Base-by-base conservation (phyloP, 2,329 filamentous ascomycete species). In the Fusarium pseudograminearum region DNA sequence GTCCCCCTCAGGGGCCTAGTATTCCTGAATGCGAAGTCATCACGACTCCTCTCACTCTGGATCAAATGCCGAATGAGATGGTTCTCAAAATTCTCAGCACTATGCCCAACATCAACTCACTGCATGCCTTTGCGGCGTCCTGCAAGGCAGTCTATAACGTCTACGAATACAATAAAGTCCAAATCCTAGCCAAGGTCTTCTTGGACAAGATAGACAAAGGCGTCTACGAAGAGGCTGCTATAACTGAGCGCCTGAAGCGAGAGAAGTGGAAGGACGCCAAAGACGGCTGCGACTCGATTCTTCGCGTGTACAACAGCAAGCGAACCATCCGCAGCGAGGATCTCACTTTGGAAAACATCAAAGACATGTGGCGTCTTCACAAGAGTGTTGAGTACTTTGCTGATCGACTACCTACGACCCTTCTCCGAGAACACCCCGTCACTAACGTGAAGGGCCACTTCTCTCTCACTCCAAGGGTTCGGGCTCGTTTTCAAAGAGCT, bases 131-230 rank as follows among this genome's bases (percentile, higher is more conserved):
- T 2, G 46, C 52, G 5, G 18, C 40, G 4, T 69, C 67, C 4
- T 51, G 66, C 9, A 22, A 36, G 14, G 28, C n/a, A 4, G 18
- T 69, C 2, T 28, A 70, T 20, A 42, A 40, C 8, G 57, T 61
- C 12, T 69, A 52, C 44, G 41, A 52, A 2, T 33, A 46, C 11
- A 38, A 46, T 10, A 20, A 31, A 52, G 22, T 41, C 12, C 50
- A 50, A 31, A 58, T 69, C 41, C 10, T 52, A 22, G 55, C 52
- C 5, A 47, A 44, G 4, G 20, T 70, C 18, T 33, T 69, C 3
- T 67, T 70, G 30, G 34, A 51, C 22, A 38, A 40, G 2, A 69
- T 70, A 61, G 40, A 57, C 5, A 56, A 69, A n/a, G 40, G 44
- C 4, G 66, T 69, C 20, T 52, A 52, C 2, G 44, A 54, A 20